Evolutionary conservation across 225 moss, liverwort and hornwort genomes (phyloP).

Genomic region (Anthoceros angustus): DNA sequence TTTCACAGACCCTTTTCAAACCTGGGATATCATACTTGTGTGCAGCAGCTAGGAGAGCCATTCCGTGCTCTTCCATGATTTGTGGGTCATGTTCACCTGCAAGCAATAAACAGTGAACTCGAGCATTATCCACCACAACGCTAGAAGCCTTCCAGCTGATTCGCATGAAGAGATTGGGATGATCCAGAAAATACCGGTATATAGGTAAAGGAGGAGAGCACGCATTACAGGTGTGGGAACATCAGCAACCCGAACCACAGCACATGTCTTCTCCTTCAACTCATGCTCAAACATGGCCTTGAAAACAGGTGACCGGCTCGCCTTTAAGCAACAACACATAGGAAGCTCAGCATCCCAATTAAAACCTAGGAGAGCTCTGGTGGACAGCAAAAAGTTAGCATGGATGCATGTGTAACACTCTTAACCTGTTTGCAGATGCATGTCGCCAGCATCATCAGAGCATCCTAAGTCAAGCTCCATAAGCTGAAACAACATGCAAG

Average conservation of each 20-base stretch:
- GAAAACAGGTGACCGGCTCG: slow-evolving; percentile 60
- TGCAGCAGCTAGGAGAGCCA: slow-evolving; percentile 53
- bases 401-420: too few relatives aligned
- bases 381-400: too few relatives aligned
- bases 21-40: slow-evolving; percentile 66
- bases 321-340: slow-evolving; percentile 11
- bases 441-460: too few relatives aligned
- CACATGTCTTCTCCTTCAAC: slow-evolving; percentile 58
- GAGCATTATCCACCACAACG: neutral
- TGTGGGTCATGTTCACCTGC: slow-evolving; percentile 52
- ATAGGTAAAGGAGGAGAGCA: slow-evolving; percentile 47
- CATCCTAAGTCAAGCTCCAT: too few relatives aligned
- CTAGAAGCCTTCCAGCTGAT: neutral
- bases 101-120: slow-evolving; percentile 5
- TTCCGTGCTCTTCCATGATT: slow-evolving; percentile 58
- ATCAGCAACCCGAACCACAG: slow-evolving; percentile 52
- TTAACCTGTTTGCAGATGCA: too few relatives aligned
- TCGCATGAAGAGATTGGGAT: neutral
- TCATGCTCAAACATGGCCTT: slow-evolving; percentile 66
- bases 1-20: slow-evolving; percentile 49
- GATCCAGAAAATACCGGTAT: slow-evolving; percentile 25
- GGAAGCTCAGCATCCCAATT: neutral
- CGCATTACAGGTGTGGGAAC: slow-evolving; percentile 57
- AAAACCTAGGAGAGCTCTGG: neutral
- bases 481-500: too few relatives aligned